A percentile compares a stretch with the other conserved stretches of the same genome.
phyloP scores from a whole-genome alignment of 495 filamentous ascomycete genomes.

The Penicillium tannophilum region DNA sequence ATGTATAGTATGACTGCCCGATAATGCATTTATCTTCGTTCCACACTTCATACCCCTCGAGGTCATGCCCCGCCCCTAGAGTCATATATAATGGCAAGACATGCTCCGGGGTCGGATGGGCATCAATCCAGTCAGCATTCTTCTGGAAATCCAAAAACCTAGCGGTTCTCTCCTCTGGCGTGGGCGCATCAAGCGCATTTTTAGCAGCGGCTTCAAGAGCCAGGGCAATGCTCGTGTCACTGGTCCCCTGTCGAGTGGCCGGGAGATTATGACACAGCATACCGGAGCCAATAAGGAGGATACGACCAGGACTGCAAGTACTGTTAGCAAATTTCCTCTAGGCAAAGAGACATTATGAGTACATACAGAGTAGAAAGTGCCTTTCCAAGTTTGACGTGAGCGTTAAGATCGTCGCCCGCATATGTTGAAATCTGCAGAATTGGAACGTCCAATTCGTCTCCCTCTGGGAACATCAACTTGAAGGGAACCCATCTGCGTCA shows the following conservation, averaged over 20 bases:
- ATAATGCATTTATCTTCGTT: conserved; percentile 1
- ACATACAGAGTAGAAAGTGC: neutral
- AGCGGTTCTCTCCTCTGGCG: neutral
- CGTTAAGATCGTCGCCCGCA: neutral
- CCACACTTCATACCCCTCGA: conserved; percentile 1
- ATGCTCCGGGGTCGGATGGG: neutral
- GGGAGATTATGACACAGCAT: conserved; percentile 2
- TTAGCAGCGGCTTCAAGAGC: neutral
- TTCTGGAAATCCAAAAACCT: neutral
- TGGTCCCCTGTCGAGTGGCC: neutral
- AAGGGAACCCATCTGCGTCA: conserved; percentile 1
- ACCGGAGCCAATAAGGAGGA: neutral
- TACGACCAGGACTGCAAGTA: neutral
- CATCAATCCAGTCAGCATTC: neutral
- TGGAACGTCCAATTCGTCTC: conserved; percentile 1
- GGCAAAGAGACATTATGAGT: neutral
- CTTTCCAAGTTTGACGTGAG: neutral
- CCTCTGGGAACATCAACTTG: conserved; percentile 3
- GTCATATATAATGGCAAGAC: conserved; percentile 2
- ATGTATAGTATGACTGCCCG: conserved; percentile 1
- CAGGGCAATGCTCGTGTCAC: neutral
- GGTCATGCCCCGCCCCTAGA: neutral
- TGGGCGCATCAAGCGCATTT: neutral
- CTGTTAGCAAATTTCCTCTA: neutral
- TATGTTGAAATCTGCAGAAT: neutral